Evolutionary conservation across 352 stramenopile genomes (phyloP).

Genomic region (Halophytophthora batemanensis): DNA sequence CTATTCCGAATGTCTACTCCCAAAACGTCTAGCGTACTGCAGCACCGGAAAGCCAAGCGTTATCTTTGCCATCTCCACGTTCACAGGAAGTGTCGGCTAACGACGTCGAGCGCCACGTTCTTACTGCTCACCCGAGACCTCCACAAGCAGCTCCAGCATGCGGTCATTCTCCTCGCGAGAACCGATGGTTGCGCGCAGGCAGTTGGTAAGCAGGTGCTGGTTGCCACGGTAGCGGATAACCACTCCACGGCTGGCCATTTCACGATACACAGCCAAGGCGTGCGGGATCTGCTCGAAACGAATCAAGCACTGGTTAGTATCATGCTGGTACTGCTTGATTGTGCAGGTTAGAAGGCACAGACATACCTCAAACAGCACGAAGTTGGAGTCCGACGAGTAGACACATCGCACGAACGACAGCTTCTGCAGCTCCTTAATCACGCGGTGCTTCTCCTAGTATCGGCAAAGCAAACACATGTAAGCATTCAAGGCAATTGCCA

Average conservation of each 20-base stretch:
- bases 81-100: not conserved
- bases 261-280: conserved; percentile 92
- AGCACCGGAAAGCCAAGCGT: conserved; percentile 2
- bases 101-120: not conserved
- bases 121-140: conserved; percentile 60
- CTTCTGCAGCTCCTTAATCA: conserved; percentile 80
- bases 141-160: conserved; percentile 86
- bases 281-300: conserved; percentile 62
- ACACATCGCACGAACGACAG: conserved; percentile 93
- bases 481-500: not conserved
- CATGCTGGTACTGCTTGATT: no score
- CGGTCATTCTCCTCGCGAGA: conserved; percentile 91
- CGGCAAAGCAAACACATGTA: conserved; percentile 31
- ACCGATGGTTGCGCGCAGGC: conserved; percentile 94
- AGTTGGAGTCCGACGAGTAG: conserved; percentile 96
- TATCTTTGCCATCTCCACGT: no score
- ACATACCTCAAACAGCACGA: conserved; percentile 94
- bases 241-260: conserved; percentile 91
- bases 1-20: no score
- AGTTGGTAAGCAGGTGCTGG: conserved; percentile 94
- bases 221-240: conserved; percentile 97
- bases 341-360: not conserved
- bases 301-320: not conserved
- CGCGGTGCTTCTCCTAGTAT: conserved; percentile 69
- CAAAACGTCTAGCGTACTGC: no score